Conservation (phyloP, 768 basidiomycete species). For the Agaricus subrufescens region DNA sequence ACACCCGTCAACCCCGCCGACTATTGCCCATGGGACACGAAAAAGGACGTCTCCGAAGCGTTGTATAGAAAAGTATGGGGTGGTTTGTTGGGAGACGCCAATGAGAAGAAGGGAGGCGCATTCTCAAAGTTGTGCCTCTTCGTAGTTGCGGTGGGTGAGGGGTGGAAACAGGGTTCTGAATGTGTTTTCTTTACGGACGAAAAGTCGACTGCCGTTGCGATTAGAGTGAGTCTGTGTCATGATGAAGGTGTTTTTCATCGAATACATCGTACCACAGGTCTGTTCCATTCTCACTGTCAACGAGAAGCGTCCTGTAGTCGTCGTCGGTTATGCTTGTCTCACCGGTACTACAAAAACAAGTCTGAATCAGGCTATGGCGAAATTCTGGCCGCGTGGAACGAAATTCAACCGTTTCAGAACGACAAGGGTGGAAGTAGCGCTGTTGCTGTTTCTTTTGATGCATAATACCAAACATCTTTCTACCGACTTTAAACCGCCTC, state of each 20-base stretch:
- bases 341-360: slow-evolving; percentile 11
- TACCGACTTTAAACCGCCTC: slow-evolving; percentile 17
- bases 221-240: slow-evolving; percentile 15
- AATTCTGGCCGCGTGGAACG: slow-evolving; percentile 6
- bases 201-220: slow-evolving; percentile 14
- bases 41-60: slow-evolving; percentile 15
- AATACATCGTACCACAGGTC: slow-evolving; percentile 14
- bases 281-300: slow-evolving; percentile 18
- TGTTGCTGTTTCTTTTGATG: slow-evolving; percentile 24
- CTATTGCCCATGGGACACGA: slow-evolving; percentile 13
- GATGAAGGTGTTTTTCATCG: not conserved
- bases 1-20: slow-evolving; percentile 8
- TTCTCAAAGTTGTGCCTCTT: slow-evolving; percentile 24
- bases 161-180: slow-evolving; percentile 13
- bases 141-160: slow-evolving; percentile 17
- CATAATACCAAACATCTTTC: slow-evolving; percentile 27
- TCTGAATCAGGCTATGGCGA: slow-evolving; percentile 12
- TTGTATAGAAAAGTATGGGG: slow-evolving; percentile 9
- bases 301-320: slow-evolving; percentile 20
- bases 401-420: slow-evolving; percentile 6
- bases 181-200: slow-evolving; percentile 18
- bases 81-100: slow-evolving; percentile 7
- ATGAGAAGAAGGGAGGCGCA: slow-evolving; percentile 11
- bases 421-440: slow-evolving; percentile 15
- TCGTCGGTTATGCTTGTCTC: slow-evolving; percentile 22